Base-by-base conservation (phyloP, 805 yeast genomes). In the Osmozyma mogii region DNA sequence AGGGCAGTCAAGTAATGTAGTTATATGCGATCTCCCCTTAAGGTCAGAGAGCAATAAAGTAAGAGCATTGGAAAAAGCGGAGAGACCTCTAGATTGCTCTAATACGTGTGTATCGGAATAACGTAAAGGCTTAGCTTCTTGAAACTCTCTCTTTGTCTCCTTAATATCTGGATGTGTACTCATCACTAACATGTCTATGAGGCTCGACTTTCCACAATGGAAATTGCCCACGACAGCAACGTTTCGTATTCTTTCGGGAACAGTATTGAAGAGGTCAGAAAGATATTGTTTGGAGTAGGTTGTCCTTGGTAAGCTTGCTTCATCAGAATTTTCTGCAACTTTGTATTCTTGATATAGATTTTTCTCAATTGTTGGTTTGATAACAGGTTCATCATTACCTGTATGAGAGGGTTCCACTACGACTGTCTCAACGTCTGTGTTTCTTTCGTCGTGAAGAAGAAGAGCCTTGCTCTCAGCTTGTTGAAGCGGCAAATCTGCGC, bases 121-220 rank as follows among this genome's bases (percentile, higher is more conserved):
- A 38, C 83, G 54, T 26, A 74, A 45, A 15, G 72, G 75, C 29
- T 58, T 61, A 60, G 56, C 60, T 25, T 56, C 63, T 31, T 54
- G 56, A 1, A 56, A 38, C n/a, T 49, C 46, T 11, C 45, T 33
- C 4, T 63, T 49, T n/a, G 44, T 32, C 2, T 55, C 46, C 3
- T 43, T 23, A 12, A 40, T 22, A 5, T 22, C 32, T 4, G 45
- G 44, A 43, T 85, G 96, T 0, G 94, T 76, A 32, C 79, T 76
- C 3, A 59, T 40, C 0, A 85, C 72, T 15, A 89, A 52, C 52
- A 70, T 50, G 47, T 89, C 96, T 3, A 84, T 41, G 1, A 88
- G 55, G 0, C 84, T 65, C 0, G 97, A 83, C 55, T 92, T 92
- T 2, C 99, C 99, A 4, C 84, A 76, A 43, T 84, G 83, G 2